Base-by-base conservation (phyloP, 345 rosid species). In the Salix udensis region DNA sequence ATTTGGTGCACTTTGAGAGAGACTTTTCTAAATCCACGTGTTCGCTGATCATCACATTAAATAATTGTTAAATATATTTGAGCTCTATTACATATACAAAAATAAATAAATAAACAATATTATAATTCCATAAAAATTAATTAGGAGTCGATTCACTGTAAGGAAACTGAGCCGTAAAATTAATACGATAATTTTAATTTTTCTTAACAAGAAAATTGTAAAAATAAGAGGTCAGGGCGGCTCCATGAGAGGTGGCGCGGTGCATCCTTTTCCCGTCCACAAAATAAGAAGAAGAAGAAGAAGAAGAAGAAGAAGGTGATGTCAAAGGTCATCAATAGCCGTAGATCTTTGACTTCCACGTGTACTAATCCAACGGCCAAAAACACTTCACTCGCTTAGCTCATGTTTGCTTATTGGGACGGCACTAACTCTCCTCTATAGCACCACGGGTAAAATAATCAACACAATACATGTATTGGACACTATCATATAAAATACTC, bases 341-440 rank as follows among this genome's bases (percentile, higher is more conserved):
- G 85, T 84, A 71, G 74, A 76, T 86, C 52, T 75, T 76, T 74
- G 81, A 81, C 79, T 42, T 21, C 15, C 69, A 75, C 12, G 28
- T 26, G 15, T 23, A n/a, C 75, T 1, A 36, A 73, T 75, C 77
- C 65, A 67, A 84, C 74, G 86, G 85, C 16, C 30, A 18, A 34
- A 42, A 75, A 64, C 0, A n/a, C 53, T 53, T 48, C 26, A 68
- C 70, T 15, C 74, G 7, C 37, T 19, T 52, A 26, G 16, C 58
- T 65, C 58, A n/a, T 1, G 28, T 26, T 14, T 28, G 28, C 30
- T 28, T 14, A n/a, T 61, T 23, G 11, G 74, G 86, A 74, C 79
- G 84, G 87, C 86, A 46, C 80, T 73, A 2, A n/a, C 40, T 55
- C 40, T 55, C 0, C 73, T 8, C 12, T 16, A 2, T 4, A 11